These are phyloP conservation scores for Primulina huaijiensis DNA, from an alignment of 257 asterid species.

Conservation along the genomic window DNA sequence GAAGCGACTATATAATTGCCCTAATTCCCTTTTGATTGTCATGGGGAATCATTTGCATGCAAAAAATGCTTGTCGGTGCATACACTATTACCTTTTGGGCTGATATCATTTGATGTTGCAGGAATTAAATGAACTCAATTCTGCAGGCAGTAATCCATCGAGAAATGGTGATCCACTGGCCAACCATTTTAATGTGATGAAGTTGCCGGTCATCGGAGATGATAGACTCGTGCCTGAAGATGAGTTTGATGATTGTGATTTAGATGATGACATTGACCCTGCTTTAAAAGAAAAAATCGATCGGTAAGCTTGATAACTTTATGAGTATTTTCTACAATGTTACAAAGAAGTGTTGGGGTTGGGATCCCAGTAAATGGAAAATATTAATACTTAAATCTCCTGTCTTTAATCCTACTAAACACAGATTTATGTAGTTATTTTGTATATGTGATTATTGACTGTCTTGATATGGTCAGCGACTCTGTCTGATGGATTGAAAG, in stretches of 20 bases:
- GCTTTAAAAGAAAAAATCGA: constrained; percentile 86
- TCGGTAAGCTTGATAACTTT: constrained; percentile 50
- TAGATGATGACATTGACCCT: constrained; percentile 88
- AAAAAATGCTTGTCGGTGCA: constrained; percentile 8
- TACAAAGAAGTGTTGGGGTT: constrained; percentile 12
- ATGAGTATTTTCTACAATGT: constrained; percentile 20
- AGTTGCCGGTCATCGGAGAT: constrained; percentile 47
- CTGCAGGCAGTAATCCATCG: constrained; percentile 34
- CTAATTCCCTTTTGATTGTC: constrained; percentile 6
- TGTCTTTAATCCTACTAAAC: too few species aligned
- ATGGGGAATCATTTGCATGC: constrained; percentile 11
- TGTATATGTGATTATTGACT: too few species aligned
- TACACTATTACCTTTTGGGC: constrained; percentile 16
- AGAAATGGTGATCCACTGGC: constrained; percentile 35
- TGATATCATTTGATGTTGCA: constrained; percentile 37
- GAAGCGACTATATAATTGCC: constrained; percentile 16
- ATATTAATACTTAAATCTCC: neutral
- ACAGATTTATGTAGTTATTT: too few species aligned
- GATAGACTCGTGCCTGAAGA: constrained; percentile 55
- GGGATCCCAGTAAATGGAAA: constrained; percentile 8
- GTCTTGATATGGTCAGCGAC: too few species aligned
- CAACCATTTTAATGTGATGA: constrained; percentile 39
- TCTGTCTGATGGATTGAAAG: too few species aligned
- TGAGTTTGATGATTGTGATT: constrained; percentile 69
- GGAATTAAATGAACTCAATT: constrained; percentile 44